These are phyloP conservation scores for Dicorynia guianensis DNA, from an alignment of 306 rosid genomes.

Conservation along the genomic window DNA sequence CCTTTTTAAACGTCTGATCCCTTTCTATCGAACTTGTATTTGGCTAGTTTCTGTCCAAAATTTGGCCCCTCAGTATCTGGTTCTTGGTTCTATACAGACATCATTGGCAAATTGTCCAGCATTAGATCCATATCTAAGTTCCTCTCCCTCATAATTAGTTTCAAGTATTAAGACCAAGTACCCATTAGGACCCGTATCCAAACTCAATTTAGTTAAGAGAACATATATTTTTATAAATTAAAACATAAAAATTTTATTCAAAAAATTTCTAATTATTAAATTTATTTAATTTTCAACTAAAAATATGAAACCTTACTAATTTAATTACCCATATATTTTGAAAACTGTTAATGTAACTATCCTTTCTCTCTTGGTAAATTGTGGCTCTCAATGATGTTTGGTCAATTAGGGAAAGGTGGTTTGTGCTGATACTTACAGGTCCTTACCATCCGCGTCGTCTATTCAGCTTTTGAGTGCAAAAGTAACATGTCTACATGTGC, in stretches of 20 bases:
- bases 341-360: too few species aligned
- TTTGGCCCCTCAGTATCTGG: conserved; percentile 4
- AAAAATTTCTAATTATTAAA: too few species aligned
- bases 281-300: too few species aligned
- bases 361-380: too few species aligned
- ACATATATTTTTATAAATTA: too few species aligned
- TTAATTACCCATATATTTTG: too few species aligned
- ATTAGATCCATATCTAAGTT: conserved; percentile 11
- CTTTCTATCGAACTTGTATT: conserved; percentile 21
- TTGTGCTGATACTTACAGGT: conserved; percentile 40
- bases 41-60: conserved; percentile 24
- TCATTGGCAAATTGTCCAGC: conserved; percentile 15
- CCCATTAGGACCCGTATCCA: too few species aligned
- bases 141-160: conserved; percentile 3
- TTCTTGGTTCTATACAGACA: conserved; percentile 25
- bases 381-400: conserved; percentile 45
- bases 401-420: conserved; percentile 40
- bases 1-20: conserved; percentile 30
- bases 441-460: conserved; percentile 28
- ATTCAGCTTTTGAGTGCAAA: conserved; percentile 40
- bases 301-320: too few species aligned
- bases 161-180: conserved; percentile 13
- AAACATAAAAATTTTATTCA: too few species aligned
- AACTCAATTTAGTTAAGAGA: too few species aligned
- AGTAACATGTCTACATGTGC: conserved; percentile 58